Conservation (phyloP, 495 filamentous ascomycete genomes). For the Aspergillus diversus region DNA sequence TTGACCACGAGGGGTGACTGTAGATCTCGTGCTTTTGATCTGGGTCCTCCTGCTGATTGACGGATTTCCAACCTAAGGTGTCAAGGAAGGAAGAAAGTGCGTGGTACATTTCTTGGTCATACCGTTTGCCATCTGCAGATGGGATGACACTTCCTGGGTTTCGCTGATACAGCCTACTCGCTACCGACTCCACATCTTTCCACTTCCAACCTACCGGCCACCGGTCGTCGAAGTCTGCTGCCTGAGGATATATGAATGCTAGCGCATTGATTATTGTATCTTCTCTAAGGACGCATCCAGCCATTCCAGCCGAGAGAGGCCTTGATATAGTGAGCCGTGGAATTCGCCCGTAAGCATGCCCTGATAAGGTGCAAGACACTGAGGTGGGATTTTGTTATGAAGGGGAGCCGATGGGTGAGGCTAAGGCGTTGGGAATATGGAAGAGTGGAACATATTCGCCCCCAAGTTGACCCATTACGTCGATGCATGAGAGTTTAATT, state of each 20-base stretch:
- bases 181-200: slow-evolving; percentile 58
- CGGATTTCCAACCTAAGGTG: slow-evolving; percentile 58
- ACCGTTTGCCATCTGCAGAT: slow-evolving; percentile 66
- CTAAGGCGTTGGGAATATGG: slow-evolving; percentile 26
- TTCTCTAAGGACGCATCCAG: slow-evolving; percentile 77
- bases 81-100: slow-evolving; percentile 55
- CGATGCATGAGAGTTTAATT: not conserved
- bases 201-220: slow-evolving; percentile 73
- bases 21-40: slow-evolving; percentile 67
- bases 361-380: slow-evolving; percentile 1
- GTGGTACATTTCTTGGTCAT: slow-evolving; percentile 65
- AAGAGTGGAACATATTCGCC: slow-evolving; percentile 15
- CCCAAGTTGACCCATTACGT: not conserved
- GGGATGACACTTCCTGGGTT: slow-evolving; percentile 71
- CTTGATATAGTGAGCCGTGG: slow-evolving; percentile 21
- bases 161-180: slow-evolving; percentile 60
- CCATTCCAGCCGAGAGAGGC: slow-evolving; percentile 62
- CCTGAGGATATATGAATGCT: slow-evolving; percentile 59
- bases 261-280: slow-evolving; percentile 76
- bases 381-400: slow-evolving; percentile 14
- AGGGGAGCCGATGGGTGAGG: slow-evolving; percentile 17
- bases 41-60: slow-evolving; percentile 60
- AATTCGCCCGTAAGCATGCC: not conserved
- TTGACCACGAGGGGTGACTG: slow-evolving; percentile 67
- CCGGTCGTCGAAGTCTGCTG: slow-evolving; percentile 70